phyloP scores from a whole-genome alignment of 306 rosid species.

The Crataegus laevigata region DNA sequence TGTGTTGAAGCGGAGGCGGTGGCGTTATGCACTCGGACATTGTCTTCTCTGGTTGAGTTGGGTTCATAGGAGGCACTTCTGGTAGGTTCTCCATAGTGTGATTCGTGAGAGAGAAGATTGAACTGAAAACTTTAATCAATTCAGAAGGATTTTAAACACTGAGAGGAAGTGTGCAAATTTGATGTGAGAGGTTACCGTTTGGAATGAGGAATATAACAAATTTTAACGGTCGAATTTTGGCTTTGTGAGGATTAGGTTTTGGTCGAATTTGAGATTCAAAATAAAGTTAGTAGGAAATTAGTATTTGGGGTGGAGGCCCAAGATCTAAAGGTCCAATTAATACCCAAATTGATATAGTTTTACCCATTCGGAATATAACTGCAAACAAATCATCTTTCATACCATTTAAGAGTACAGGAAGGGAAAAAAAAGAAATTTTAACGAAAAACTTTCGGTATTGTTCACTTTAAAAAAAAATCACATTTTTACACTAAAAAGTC shows the following conservation, averaged over 20 bases:
- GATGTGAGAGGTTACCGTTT: slow-evolving; percentile 27
- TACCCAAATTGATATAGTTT: too few species aligned
- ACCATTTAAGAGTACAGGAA: too few species aligned
- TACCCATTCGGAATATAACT: background rate
- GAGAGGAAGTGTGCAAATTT: background rate
- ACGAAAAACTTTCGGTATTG: too few species aligned
- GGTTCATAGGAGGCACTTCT: slow-evolving; percentile 22
- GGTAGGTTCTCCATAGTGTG: slow-evolving; percentile 37
- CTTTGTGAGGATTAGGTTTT: background rate
- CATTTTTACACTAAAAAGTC: too few species aligned
- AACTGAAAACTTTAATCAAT: background rate
- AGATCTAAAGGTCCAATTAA: too few species aligned
- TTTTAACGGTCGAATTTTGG: slow-evolving; percentile 39
- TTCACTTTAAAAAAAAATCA: too few species aligned
- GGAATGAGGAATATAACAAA: background rate
- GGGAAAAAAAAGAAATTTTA: too few species aligned
- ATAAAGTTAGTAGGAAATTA: background rate
- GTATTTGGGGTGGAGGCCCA: background rate
- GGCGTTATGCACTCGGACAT: slow-evolving; percentile 39
- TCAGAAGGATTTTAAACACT: background rate
- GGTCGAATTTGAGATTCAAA: background rate
- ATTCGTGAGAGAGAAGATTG: background rate
- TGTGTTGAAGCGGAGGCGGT: slow-evolving; percentile 23
- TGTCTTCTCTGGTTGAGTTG: slow-evolving; percentile 19
- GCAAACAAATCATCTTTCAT: background rate